phyloP scores from a whole-genome alignment of 1,139 yeast genomes.

The Kazachstania sp. region DNA sequence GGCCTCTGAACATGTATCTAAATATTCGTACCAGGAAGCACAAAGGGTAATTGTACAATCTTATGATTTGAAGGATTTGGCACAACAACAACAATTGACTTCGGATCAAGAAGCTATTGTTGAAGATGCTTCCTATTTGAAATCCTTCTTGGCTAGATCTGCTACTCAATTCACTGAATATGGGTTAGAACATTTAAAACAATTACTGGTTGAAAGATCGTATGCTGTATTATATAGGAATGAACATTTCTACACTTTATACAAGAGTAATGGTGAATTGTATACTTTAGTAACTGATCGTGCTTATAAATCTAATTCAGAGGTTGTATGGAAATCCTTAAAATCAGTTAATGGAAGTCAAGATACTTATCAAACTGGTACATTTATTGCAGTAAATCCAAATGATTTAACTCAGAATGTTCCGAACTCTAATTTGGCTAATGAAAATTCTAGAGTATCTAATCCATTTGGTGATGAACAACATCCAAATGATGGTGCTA shows the following conservation, averaged over 20 bases:
- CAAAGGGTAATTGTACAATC: slow-evolving; percentile 36
- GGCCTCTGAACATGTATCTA: slow-evolving; percentile 29
- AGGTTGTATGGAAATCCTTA: slow-evolving; percentile 70
- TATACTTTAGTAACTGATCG: slow-evolving; percentile 61
- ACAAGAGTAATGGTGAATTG: slow-evolving; percentile 45
- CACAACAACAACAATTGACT: slow-evolving; percentile 7
- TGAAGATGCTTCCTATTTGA: slow-evolving; percentile 28
- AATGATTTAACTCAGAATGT: slow-evolving; percentile 5
- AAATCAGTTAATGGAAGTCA: slow-evolving; percentile 56
- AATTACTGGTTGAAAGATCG: slow-evolving; percentile 40
- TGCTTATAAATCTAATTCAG: slow-evolving; percentile 42
- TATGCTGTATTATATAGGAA: slow-evolving; percentile 69
- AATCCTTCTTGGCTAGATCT: slow-evolving; percentile 37
- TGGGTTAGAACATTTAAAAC: slow-evolving; percentile 44
- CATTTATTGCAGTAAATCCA: slow-evolving; percentile 37
- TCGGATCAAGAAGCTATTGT: slow-evolving; percentile 19
- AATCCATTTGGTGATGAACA: slow-evolving; percentile 15
- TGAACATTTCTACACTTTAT: slow-evolving; percentile 69
- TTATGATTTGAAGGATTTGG: slow-evolving; percentile 26
- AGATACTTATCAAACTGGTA: slow-evolving; percentile 59
- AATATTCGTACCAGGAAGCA: slow-evolving; percentile 40
- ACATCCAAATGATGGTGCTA: neutral
- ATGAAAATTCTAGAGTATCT: neutral
- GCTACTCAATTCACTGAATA: slow-evolving; percentile 62
- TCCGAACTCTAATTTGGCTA: neutral